A percentile compares a stretch with the other conserved stretches of the same genome.
Evolutionary conservation across 495 filamentous ascomycete species (phyloP).

Genomic region (Penicillium odoratum): DNA sequence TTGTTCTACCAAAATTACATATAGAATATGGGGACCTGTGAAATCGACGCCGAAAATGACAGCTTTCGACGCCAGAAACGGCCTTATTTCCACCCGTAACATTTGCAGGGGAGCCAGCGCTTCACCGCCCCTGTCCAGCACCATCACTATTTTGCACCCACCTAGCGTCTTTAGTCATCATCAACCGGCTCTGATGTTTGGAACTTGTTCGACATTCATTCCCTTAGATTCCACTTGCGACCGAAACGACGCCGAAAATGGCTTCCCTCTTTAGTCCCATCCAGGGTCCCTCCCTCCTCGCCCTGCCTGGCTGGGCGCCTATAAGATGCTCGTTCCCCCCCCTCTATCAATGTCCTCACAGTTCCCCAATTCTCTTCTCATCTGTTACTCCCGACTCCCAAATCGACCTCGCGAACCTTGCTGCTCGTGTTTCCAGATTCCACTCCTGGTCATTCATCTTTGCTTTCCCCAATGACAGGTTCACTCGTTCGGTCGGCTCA

Average conservation of each 20-base stretch:
- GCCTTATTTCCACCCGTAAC: too few species aligned
- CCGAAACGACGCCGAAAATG: constrained; percentile 21
- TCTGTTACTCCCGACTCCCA: background rate
- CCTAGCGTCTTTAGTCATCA: too few species aligned
- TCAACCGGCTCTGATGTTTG: too few species aligned
- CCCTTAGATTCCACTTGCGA: constrained; percentile 8
- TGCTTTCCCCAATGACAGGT: constrained; percentile 14
- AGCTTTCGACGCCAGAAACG: too few species aligned
- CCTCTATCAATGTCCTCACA: constrained; percentile 10
- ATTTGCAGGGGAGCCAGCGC: too few species aligned
- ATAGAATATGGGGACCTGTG: too few species aligned
- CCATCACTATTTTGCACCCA: too few species aligned
- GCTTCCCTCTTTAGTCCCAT: constrained; percentile 12
- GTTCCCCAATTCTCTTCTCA: constrained; percentile 3
- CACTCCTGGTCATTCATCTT: constrained; percentile 9
- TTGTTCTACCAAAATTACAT: background rate
- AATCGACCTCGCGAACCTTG: constrained; percentile 5
- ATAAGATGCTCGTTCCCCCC: constrained; percentile 9
- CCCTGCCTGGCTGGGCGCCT: constrained; percentile 8
- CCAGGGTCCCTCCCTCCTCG: constrained; percentile 10
- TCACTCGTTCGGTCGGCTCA: constrained; percentile 17
- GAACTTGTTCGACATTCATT: too few species aligned
- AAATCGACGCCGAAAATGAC: too few species aligned
- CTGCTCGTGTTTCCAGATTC: constrained; percentile 2
- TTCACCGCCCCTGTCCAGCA: too few species aligned